Conservation (phyloP, 1,284 basidiomycete species). For the Ganoderma multipileum region DNA sequence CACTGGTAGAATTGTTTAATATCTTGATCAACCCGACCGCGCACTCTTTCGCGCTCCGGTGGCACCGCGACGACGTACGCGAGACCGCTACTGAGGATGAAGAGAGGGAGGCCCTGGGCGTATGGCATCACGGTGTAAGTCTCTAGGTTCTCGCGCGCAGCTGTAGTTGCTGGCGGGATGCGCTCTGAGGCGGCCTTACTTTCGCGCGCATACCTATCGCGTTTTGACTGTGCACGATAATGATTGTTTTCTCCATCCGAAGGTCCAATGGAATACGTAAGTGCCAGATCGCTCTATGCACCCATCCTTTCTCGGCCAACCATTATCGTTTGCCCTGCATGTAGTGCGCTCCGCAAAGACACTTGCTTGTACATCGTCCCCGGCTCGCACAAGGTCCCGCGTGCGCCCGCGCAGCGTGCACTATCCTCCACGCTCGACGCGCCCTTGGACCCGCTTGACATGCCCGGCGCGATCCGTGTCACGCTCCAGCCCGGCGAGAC, state of each 20-base stretch:
- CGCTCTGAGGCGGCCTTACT: neutral
- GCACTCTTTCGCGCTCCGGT: conserved; percentile 78
- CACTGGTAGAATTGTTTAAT: conserved; percentile 74
- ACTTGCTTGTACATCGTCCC: conserved; percentile 81
- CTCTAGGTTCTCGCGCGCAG: neutral
- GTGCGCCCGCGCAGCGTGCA: conserved; percentile 66
- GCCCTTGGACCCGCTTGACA: conserved; percentile 64
- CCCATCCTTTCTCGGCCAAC: neutral
- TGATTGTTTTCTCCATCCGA: neutral
- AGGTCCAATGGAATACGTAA: conserved; percentile 88
- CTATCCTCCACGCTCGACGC: conserved; percentile 62
- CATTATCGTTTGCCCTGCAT: neutral
- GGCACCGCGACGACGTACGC: conserved; percentile 84
- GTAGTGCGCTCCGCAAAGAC: conserved; percentile 76
- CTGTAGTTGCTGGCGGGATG: neutral
- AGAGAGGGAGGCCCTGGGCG: conserved; percentile 62
- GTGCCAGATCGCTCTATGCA: conserved; percentile 31
- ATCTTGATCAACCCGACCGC: conserved; percentile 75
- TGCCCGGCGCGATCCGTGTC: conserved; percentile 74
- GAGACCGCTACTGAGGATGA: conserved; percentile 70
- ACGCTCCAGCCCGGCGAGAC: conserved; percentile 74
- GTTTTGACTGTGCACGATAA: neutral
- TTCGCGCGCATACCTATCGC: too few species aligned
- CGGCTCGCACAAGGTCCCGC: conserved; percentile 65
- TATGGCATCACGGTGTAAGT: conserved; percentile 74